Evolutionary conservation across 2,329 filamentous ascomycete genomes (phyloP).

Genomic region (Stemphylium beticola): DNA sequence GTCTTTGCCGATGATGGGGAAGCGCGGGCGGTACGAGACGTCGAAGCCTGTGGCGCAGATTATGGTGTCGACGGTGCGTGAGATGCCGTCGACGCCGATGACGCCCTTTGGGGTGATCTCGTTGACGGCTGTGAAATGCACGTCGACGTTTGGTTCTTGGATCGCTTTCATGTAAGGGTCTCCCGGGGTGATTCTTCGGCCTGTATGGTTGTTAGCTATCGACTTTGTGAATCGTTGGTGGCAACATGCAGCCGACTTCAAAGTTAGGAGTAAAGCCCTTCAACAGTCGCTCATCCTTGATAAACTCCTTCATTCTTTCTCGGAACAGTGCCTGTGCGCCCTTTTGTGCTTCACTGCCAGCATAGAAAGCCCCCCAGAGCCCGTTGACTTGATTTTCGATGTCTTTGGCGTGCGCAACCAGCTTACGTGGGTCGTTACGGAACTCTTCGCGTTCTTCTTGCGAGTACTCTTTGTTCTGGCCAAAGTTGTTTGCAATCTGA

Average conservation of each 20-base stretch:
- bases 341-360: conserved; percentile 50
- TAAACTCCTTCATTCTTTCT: conserved; percentile 56
- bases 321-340: conserved; percentile 48
- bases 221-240: not conserved
- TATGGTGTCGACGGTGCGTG: conserved; percentile 53
- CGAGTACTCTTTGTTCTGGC: conserved; percentile 54
- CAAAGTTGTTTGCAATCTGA: conserved; percentile 55
- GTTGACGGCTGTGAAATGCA: conserved; percentile 57
- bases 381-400: conserved; percentile 58
- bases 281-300: conserved; percentile 59
- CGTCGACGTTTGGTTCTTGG: conserved; percentile 58
- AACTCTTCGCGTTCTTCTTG: conserved; percentile 52
- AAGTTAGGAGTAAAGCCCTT: conserved; percentile 57
- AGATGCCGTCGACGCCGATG: conserved; percentile 51
- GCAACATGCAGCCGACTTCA: conserved; percentile 50
- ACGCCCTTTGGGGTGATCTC: conserved; percentile 56
- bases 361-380: conserved; percentile 56
- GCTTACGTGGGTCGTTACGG: conserved; percentile 49
- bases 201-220: conserved; percentile 11
- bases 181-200: conserved; percentile 56
- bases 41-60: conserved; percentile 56
- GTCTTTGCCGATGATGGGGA: conserved; percentile 52
- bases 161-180: conserved; percentile 60
- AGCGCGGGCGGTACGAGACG: conserved; percentile 52
- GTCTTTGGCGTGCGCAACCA: conserved; percentile 54